Percentiles rank a stretch among this genome's conserved stretches.
Evolutionary conservation across 768 basidiomycete species (phyloP).

Genomic region (Panaeolus papilionaceus): DNA sequence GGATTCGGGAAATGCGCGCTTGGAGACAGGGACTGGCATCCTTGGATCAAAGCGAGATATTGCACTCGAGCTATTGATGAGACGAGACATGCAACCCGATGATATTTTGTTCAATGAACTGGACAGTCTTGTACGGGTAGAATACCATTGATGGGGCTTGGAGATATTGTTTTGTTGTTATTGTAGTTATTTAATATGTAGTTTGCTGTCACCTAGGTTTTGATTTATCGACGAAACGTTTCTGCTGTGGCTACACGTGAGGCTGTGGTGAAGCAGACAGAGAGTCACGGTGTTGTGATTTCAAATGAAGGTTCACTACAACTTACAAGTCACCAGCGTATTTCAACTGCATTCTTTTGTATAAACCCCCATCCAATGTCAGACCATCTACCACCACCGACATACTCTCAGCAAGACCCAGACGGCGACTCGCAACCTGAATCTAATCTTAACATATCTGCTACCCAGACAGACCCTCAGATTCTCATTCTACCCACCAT

Average conservation of each 20-base stretch:
- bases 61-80: conserved; percentile 74
- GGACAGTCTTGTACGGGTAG: conserved; percentile 79
- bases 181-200: conserved; percentile 32
- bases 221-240: conserved; percentile 19
- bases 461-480: conserved; percentile 52
- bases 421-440: conserved; percentile 25
- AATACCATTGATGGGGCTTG: conserved; percentile 52
- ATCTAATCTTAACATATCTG: conserved; percentile 27
- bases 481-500: conserved; percentile 77
- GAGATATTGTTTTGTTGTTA: conserved; percentile 23
- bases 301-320: conserved; percentile 17
- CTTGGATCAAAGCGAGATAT: conserved; percentile 75
- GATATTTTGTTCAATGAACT: conserved; percentile 77
- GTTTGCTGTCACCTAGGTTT: conserved; percentile 23
- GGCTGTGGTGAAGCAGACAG: conserved; percentile 8
- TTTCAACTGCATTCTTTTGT: conserved; percentile 12
- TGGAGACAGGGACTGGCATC: conserved; percentile 78
- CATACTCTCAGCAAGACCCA: conserved; percentile 60
- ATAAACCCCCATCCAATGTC: conserved; percentile 29
- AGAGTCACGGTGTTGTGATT: conserved; percentile 10
- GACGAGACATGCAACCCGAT: conserved; percentile 66
- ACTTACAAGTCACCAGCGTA: conserved; percentile 14
- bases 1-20: conserved; percentile 67
- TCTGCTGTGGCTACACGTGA: conserved; percentile 24
- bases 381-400: conserved; percentile 62